Evolutionary conservation across 176 grass and related monocot genomes (phyloP), one percentile per base, ranked within the genome.

Genomic region (Neostapfia colusana): DNA sequence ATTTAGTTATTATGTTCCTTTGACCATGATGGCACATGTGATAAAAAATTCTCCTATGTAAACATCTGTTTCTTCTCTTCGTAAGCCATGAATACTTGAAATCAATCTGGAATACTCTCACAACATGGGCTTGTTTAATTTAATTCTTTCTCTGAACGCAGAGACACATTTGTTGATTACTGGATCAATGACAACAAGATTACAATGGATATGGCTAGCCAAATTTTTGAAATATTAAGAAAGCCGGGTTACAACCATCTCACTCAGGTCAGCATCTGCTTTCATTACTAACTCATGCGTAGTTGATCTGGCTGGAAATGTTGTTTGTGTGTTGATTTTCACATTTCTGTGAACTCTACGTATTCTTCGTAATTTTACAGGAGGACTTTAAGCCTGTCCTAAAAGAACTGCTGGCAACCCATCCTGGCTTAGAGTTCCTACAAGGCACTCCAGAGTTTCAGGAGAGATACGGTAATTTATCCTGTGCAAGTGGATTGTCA

Each of bases 371-470:
- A 76, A 80, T 82, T 86, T 38, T 48, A 31, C 83, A 99, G 96
- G 96, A 99, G 34, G 96, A 99, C 61, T 99, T 99, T 64, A 99
- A 99, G 72, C 92, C 92, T 81, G 70, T 99, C 34, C 70, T 99
- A 61, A 89, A 87, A 77, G 96, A 99, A 85, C 92, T 99, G 31
- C 67, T 99, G 89, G 74, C 96, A 67, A 99, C 74, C 68, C 96
- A 99, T 83, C 89, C 96, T 75, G 96, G 96, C 64, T 90, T 99
- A 80, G 96, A 99, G 83, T 99, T 99, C 79, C 81, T 99, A 82
- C 96, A 99, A 78, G 96, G 96, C 81, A 99, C 96, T 24, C 96
- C 96, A 3, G 96, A 99, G 77, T 99, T 99, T 95, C 96, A 99
- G 81, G 96, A 99, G 72, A 95, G 96, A 99, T 99, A 99, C 54